A percentile compares a stretch with the other conserved stretches of the same genome.
These are phyloP conservation scores for Monosporascus sp. DNA, from an alignment of 2,329 filamentous ascomycete species.

Conservation along the genomic window DNA sequence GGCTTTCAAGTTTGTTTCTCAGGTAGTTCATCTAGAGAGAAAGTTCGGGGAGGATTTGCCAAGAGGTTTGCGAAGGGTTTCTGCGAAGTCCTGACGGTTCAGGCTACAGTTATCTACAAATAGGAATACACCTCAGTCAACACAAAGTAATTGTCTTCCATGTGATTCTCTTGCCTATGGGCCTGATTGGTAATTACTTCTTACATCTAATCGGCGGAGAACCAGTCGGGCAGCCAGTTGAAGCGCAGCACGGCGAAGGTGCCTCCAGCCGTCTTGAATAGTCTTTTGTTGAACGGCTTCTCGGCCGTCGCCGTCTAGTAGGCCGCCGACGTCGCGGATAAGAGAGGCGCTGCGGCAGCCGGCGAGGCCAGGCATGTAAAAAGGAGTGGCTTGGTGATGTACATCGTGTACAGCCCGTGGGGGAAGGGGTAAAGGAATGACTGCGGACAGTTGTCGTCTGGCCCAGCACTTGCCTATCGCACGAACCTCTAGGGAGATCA, in stretches of 20 bases:
- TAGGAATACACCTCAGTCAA: too few species aligned
- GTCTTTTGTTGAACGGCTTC: not conserved
- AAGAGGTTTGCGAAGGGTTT: too few species aligned
- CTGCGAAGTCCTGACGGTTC: too few species aligned
- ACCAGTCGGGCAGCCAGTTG: slow-evolving; percentile 48
- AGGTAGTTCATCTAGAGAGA: too few species aligned
- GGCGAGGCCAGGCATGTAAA: not conserved
- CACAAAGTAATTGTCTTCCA: too few species aligned
- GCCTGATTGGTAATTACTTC: too few species aligned
- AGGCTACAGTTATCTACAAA: too few species aligned
- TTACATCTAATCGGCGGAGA: slow-evolving; percentile 38
- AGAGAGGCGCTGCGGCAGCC: not conserved
- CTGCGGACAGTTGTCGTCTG: not conserved
- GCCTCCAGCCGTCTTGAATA: slow-evolving; percentile 14
- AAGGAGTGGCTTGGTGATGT: not conserved
- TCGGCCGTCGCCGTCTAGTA: not conserved
- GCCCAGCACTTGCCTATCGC: not conserved
- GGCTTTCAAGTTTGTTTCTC: too few species aligned
- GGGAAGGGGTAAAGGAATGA: not conserved
- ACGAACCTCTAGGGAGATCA: not conserved
- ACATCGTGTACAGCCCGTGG: not conserved
- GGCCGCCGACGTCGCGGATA: not conserved
- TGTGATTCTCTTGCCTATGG: too few species aligned
- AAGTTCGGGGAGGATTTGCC: too few species aligned
- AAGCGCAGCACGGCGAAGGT: slow-evolving; percentile 66